Evolutionary conservation across 2,329 filamentous ascomycete species (phyloP).

Genomic region (Dothidotthia symphoricarpi): DNA sequence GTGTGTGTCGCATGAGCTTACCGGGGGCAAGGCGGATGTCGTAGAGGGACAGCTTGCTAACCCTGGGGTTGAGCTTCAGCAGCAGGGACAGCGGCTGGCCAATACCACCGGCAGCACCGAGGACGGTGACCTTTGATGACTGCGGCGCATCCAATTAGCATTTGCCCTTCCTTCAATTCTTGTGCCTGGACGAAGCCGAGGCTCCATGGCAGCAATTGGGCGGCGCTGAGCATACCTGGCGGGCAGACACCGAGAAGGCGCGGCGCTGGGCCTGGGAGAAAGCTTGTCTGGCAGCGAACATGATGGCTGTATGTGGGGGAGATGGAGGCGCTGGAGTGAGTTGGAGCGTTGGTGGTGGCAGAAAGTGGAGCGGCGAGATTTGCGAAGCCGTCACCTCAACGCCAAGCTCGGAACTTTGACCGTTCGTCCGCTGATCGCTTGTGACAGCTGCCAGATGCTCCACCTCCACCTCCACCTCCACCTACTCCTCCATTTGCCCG

Average conservation of each 20-base stretch:
- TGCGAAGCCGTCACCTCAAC: constrained; percentile 13
- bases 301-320: constrained; percentile 37
- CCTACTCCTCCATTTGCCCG: no score
- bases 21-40: constrained; percentile 93
- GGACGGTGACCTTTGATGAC: constrained; percentile 96
- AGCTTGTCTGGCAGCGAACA: constrained; percentile 67
- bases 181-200: constrained; percentile 5
- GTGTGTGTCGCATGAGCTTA: constrained; percentile 49
- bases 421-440: constrained; percentile 3
- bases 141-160: constrained; percentile 45
- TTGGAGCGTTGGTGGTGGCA: constrained; percentile 14
- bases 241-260: constrained; percentile 53
- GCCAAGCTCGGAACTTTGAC: constrained; percentile 7
- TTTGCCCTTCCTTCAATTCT: constrained; percentile 1
- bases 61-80: constrained; percentile 96
- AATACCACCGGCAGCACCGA: constrained; percentile 96
- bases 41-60: constrained; percentile 92
- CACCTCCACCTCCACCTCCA: no score
- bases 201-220: not conserved
- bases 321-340: constrained; percentile 27
- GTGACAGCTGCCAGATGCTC: constrained; percentile 2
- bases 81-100: constrained; percentile 96
- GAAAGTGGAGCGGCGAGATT: constrained; percentile 20
- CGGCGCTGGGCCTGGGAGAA: constrained; percentile 53
- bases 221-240: constrained; percentile 46